Conservation (phyloP, 2,329 filamentous ascomycete species). For the Xylariomycetidae sp. region DNA sequence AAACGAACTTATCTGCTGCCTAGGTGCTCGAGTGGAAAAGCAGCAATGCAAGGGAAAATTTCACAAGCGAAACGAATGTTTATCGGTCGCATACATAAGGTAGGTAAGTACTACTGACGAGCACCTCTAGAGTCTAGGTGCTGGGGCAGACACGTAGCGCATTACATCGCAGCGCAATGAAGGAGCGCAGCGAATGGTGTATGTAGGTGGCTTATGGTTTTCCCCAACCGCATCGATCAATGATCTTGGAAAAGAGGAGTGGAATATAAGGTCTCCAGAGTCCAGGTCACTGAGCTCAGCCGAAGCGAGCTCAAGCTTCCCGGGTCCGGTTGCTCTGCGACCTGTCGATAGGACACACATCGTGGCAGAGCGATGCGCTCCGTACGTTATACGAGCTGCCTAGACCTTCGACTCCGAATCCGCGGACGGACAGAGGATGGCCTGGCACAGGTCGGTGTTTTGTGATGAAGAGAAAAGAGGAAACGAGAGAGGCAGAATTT, state of each 20-base stretch:
- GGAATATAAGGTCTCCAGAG: constrained; percentile 76
- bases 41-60: too few relatives aligned
- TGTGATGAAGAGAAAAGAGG: constrained; percentile 29
- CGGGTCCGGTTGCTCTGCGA: constrained; percentile 69
- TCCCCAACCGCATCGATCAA: constrained; percentile 85
- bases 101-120: too few relatives aligned
- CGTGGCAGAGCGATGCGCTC: constrained; percentile 69
- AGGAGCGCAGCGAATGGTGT: too few relatives aligned
- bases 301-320: constrained; percentile 62
- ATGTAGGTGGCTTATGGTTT: constrained; percentile 80
- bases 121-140: too few relatives aligned
- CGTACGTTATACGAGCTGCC: constrained; percentile 77
- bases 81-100: too few relatives aligned
- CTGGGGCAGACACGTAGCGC: too few relatives aligned
- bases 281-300: constrained; percentile 59
- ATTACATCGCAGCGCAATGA: too few relatives aligned
- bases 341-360: constrained; percentile 94
- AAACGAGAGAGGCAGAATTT: constrained; percentile 24
- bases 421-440: constrained; percentile 58
- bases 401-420: constrained; percentile 70
- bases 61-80: too few relatives aligned
- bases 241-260: constrained; percentile 82
- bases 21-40: too few relatives aligned
- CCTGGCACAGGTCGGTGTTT: constrained; percentile 76
- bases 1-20: too few relatives aligned